Base-by-base conservation (phyloP, 2,329 filamentous ascomycete genomes). In the Stagonosporopsis tanaceti region DNA sequence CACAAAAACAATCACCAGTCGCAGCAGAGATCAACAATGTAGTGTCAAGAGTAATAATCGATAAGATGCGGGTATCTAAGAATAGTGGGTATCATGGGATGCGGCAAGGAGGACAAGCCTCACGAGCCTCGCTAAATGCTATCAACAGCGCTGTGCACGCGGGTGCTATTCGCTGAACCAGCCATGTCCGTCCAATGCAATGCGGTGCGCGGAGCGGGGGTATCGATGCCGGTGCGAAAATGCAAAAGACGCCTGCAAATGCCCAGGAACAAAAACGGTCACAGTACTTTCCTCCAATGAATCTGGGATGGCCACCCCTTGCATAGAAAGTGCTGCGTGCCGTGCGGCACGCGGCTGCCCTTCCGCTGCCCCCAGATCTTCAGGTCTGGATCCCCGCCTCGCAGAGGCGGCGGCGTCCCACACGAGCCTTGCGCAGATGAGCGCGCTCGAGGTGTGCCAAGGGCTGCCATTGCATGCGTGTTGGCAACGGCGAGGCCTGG, bases 61-160 rank as follows among this genome's bases (percentile, higher is more conserved):
- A 59, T 60, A 57, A 47, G 57, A 38, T 52, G 53, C 51, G 54
- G 54, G 64, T 68, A 69, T 67, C 66, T 63, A 59, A 65, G 53
- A 50, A 58, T 40, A 53, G 15, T 52, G 58, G 72, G 71, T 73
- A 73, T 75, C 71, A 68, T 62, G 32, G n/a, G 15, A 67, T 63
- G 61, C 57, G 62, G 68, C 62, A 69, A 69, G 56, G 68, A 54
- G 63, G 63, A 52, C 54, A 60, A 55, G 57, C 63, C 66, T 64
- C 55, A 54, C 50, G 60, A 63, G 63, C 62, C 59, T 63, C 59
- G 60, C 64, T 64, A 63, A 57, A 64, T 66, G 56, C 55, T 57
- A 64, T 66, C 54, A 34, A 57, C 55, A 59, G 53, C 56, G 58
- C 62, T 63, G 62, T 65, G 61, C 63, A 67, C 63, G 47, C 61